Conservation (phyloP, 2,329 filamentous ascomycete species). For the Aspergillus latus region DNA sequence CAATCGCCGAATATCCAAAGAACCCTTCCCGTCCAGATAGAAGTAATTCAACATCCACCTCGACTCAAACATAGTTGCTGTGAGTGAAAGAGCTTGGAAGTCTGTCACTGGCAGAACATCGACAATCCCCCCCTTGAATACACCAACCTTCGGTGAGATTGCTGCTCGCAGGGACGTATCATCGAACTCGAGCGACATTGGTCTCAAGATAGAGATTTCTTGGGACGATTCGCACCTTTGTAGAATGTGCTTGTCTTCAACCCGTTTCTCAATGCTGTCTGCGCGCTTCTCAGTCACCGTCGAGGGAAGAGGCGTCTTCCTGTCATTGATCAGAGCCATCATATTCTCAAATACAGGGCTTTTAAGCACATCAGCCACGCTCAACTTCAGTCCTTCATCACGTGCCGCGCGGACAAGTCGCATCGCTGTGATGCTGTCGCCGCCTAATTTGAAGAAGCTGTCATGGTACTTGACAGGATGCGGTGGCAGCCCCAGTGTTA, state of each 20-base stretch:
- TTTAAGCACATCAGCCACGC: conserved; percentile 46
- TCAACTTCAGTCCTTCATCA: conserved; percentile 41
- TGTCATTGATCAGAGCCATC: conserved; percentile 31
- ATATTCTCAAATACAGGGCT: conserved; percentile 44
- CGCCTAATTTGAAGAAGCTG: conserved; percentile 46
- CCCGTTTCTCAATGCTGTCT: conserved; percentile 13
- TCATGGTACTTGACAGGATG: conserved; percentile 36
- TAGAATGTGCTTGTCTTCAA: conserved; percentile 7
- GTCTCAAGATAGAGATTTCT: conserved; percentile 28
- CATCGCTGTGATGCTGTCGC: conserved; percentile 45
- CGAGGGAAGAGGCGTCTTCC: conserved; percentile 19
- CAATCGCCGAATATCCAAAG: conserved; percentile 50
- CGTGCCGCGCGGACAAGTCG: conserved; percentile 43
- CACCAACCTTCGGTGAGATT: conserved; percentile 54
- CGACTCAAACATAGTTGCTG: conserved; percentile 38
- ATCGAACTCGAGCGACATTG: conserved; percentile 27
- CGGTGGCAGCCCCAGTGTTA: conserved; percentile 35
- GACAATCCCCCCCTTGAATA: conserved; percentile 52
- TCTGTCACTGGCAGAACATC: conserved; percentile 61
- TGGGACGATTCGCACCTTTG: conserved; percentile 7
- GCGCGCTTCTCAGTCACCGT: conserved; percentile 23
- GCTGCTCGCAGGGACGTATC: conserved; percentile 33
- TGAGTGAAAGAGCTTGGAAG: conserved; percentile 39
- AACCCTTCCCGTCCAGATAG: conserved; percentile 53
- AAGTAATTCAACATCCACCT: conserved; percentile 53